Evolutionary conservation across 2,329 filamentous ascomycete species (phyloP).

Genomic region (Colletotrichum somersetense): DNA sequence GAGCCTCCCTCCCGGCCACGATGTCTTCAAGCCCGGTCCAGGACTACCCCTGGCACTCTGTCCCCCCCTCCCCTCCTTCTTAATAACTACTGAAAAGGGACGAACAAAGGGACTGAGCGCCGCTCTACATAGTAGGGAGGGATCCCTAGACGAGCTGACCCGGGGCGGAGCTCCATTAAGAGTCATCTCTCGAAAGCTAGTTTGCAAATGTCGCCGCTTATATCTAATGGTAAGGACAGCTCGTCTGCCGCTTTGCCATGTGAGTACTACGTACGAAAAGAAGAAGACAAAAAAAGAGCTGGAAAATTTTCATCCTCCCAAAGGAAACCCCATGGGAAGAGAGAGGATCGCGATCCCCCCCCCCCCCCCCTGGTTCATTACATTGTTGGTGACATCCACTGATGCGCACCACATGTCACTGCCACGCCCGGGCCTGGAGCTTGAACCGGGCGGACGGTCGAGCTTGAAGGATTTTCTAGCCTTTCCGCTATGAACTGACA

Average conservation of each 20-base stretch:
- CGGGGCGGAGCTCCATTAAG: conserved; percentile 2
- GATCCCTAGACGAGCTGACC: not conserved
- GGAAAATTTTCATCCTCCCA: conserved; percentile 5
- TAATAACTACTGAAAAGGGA: not conserved
- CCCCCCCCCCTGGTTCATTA: not conserved
- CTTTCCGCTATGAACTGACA: not conserved
- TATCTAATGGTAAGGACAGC: not conserved
- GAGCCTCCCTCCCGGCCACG: not conserved
- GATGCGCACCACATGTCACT: conserved; percentile 33
- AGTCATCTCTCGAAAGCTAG: conserved; percentile 1
- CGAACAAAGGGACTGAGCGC: not conserved
- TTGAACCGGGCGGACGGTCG: not conserved
- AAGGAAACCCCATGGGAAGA: conserved; percentile 8
- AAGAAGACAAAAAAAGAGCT: not conserved
- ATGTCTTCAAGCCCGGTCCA: not conserved
- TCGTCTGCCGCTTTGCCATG: not conserved
- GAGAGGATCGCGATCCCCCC: not conserved
- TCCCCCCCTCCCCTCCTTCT: not conserved
- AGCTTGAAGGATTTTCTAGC: conserved; percentile 7
- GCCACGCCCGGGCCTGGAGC: conserved; percentile 10
- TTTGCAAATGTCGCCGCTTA: not conserved
- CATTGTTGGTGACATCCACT: conserved; percentile 12
- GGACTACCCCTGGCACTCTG: not conserved
- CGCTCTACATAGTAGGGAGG: not conserved
- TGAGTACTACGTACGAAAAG: too few species aligned